Percentiles rank a stretch among this genome's conserved stretches.
These are phyloP conservation scores for Moesziomyces globuligerus DNA, from an alignment of 1,284 basidiomycete species.

Conservation along the genomic window DNA sequence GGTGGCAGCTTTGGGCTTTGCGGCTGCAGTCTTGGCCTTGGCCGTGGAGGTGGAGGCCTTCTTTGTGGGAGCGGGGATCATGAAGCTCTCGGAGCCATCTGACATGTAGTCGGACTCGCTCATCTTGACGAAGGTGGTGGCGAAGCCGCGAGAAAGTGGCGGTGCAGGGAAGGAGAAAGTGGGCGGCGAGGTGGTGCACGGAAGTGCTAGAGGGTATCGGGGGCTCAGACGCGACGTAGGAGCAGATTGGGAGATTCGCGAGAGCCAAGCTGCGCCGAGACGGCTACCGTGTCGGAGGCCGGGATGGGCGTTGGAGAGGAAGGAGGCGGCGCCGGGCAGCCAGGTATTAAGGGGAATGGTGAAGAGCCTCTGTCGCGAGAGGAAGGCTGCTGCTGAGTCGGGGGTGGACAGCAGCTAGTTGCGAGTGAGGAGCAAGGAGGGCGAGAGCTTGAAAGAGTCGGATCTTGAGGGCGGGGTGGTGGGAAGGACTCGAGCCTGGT, in stretches of 20 bases:
- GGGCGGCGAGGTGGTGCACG: background rate
- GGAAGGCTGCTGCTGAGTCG: slow-evolving; percentile 13
- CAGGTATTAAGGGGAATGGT: slow-evolving; percentile 31
- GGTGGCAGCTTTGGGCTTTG: slow-evolving; percentile 31
- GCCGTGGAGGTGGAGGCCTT: slow-evolving; percentile 71
- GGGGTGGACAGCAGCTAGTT: background rate
- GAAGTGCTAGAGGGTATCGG: slow-evolving; percentile 13
- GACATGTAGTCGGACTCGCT: slow-evolving; percentile 38
- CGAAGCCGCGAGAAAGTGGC: slow-evolving; percentile 5
- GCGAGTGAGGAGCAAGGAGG: background rate
- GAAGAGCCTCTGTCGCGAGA: slow-evolving; percentile 6
- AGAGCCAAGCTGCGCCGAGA: slow-evolving; percentile 1
- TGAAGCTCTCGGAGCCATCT: slow-evolving; percentile 32
- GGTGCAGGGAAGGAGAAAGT: background rate
- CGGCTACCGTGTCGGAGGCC: background rate
- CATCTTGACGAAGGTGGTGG: slow-evolving; percentile 26
- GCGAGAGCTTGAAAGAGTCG: slow-evolving; percentile 1
- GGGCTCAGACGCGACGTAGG: background rate
- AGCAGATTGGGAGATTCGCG: background rate
- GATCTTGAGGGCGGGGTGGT: slow-evolving; percentile 18
- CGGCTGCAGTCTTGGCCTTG: slow-evolving; percentile 54
- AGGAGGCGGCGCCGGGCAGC: slow-evolving; percentile 43
- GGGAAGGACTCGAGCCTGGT: background rate
- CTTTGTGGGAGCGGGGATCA: slow-evolving; percentile 56
- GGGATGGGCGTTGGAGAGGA: slow-evolving; percentile 1